Conservation (phyloP, 176 grass and related monocot genomes). For the Paspalum notatum region DNA sequence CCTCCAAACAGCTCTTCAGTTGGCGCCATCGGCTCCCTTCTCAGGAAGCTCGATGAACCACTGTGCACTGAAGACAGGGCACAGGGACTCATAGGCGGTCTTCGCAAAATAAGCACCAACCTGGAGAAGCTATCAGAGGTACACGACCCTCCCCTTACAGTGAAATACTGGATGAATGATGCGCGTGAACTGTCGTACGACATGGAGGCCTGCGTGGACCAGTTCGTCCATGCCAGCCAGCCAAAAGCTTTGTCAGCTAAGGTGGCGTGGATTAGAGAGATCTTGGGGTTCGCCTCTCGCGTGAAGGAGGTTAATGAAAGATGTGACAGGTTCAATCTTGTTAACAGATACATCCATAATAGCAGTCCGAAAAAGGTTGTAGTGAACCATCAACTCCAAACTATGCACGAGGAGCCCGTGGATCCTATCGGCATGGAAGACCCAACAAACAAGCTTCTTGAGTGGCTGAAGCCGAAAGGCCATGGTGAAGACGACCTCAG, state of each 20-base stretch:
- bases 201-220: neutral
- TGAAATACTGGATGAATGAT: neutral
- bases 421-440: neutral
- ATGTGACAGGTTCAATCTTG: neutral
- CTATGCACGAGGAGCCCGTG: fast-evolving
- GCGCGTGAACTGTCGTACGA: neutral
- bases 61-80: neutral
- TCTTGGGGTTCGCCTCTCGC: neutral
- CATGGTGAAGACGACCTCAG: neutral
- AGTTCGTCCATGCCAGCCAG: neutral
- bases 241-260: too few species aligned
- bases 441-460: neutral
- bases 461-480: neutral
- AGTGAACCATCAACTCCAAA: neutral
- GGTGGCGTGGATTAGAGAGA: too few species aligned
- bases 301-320: neutral
- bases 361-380: neutral
- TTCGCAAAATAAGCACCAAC: neutral
- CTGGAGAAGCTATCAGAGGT: neutral
- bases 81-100: neutral
- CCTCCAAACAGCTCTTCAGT: neutral
- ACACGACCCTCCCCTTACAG: neutral
- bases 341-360: neutral
- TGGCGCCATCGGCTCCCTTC: neutral
- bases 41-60: neutral